phyloP scores from a whole-genome alignment of 179 eudicot genomes.

The Dionaea muscipula region DNA sequence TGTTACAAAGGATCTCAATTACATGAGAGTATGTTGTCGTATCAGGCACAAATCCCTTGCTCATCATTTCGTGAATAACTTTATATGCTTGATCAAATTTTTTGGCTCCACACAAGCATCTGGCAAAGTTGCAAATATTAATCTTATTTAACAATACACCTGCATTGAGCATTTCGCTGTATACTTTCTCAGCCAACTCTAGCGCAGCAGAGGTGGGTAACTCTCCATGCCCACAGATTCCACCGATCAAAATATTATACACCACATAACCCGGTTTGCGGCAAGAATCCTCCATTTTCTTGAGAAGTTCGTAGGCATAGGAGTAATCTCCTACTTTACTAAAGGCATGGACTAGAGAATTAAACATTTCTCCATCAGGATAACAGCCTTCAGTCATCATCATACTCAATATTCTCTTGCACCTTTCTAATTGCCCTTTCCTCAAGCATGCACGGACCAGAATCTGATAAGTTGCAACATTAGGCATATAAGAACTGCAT shows the following conservation, averaged over 20 bases:
- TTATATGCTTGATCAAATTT: constrained; percentile 64
- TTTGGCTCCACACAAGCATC: constrained; percentile 69
- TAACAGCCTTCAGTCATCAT: constrained; percentile 95
- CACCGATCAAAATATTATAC: constrained; percentile 81
- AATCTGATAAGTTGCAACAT: constrained; percentile 55
- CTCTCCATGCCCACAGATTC: constrained; percentile 58
- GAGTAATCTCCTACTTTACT: constrained; percentile 52
- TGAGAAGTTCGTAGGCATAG: constrained; percentile 69
- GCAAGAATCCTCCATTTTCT: constrained; percentile 54
- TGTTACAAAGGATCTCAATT: constrained; percentile 61
- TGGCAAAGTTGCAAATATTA: constrained; percentile 51
- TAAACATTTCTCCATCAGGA: constrained; percentile 56
- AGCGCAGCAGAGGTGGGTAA: constrained; percentile 33
- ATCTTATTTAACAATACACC: constrained; percentile 64
- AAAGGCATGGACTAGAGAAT: constrained; percentile 65
- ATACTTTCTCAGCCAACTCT: constrained; percentile 68
- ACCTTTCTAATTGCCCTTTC: constrained; percentile 56
- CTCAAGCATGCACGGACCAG: constrained; percentile 71
- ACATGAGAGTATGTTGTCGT: constrained; percentile 64
- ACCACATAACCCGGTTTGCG: constrained; percentile 65
- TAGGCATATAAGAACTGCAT: constrained; percentile 56
- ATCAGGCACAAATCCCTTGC: constrained; percentile 78
- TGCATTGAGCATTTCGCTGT: constrained; percentile 52
- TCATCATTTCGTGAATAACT: constrained; percentile 64
- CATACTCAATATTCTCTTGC: constrained; percentile 66